Base-by-base conservation (phyloP, 2,329 filamentous ascomycete genomes). In the Nannizziopsis barbatae region DNA sequence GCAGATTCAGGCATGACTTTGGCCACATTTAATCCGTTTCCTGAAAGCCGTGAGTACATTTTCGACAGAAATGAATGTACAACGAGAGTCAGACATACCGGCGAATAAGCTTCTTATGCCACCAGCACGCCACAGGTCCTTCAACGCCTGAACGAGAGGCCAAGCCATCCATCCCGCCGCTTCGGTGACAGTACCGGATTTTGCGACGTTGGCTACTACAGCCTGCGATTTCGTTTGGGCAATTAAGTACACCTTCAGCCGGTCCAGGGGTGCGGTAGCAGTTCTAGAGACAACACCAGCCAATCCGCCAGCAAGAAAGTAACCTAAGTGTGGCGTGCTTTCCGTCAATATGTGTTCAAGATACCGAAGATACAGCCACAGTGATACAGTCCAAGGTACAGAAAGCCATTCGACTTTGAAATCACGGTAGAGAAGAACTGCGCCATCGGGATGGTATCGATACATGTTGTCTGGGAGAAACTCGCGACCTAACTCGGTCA, bases 1-100 rank as follows among this genome's bases (percentile, higher is more conserved):
- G 92, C 90, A 22, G 90, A 95, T 70, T 98, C 92, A 0, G 92
- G 92, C 87, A 96, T 95, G 52, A 98, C 92, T 67, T 98, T 98
- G 60, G 95, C 67, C 2, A 98, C 88, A 58, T 98, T 98, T 57
- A 98, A 73, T 2, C 92, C 92, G 61, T 98, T 98, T 33, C 92
- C 89, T 94, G 57, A 6, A 17, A 45, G 42, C 33, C 39, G 18
- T 39, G 38, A 30, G 14, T 2, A 30, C 17, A 5, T 20, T 20
- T 14, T 12, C 22, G 7, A 27, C 22, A 27, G 7, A 12, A 12
- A 39, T 15, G 20, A n/a, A 7, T 46, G 41, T 52, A 40, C 17
- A 36, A 15, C 4, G 7, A 30, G 17, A 42, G 30, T 9, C 7
- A 9, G 18, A 61, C 81, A 65, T 69, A 94, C 88, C 92, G 56